Percentiles rank a stretch among this genome's conserved stretches.
Evolutionary conservation across 352 stramenopile species (phyloP).

Genomic region (Globisporangium parvum): DNA sequence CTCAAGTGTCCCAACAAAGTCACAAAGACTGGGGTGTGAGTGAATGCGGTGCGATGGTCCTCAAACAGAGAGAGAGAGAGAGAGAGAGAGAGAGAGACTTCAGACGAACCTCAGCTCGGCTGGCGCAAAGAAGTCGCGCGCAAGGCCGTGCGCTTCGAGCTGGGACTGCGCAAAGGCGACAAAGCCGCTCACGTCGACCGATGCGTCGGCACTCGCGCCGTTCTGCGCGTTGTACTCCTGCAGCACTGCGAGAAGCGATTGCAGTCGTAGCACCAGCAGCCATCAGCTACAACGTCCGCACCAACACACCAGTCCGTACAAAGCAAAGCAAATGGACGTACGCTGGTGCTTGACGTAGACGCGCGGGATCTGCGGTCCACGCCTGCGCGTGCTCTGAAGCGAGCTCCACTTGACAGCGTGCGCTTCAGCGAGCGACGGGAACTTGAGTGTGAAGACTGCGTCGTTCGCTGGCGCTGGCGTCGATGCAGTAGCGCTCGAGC

Average conservation of each 20-base stretch:
- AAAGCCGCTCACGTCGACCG: slow-evolving; percentile 31
- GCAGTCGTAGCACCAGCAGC: background rate
- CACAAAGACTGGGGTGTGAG: background rate
- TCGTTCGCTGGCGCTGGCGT: slow-evolving; percentile 23
- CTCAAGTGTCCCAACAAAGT: background rate
- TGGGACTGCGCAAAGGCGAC: slow-evolving; percentile 46
- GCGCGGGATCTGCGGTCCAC: slow-evolving; percentile 59
- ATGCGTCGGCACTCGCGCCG: slow-evolving; percentile 4
- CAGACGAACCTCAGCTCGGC: slow-evolving; percentile 40
- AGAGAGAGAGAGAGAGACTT: background rate
- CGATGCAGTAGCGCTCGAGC: slow-evolving; percentile 3
- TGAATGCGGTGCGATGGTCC: background rate
- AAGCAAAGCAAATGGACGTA: slow-evolving; percentile 19
- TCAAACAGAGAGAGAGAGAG: background rate
- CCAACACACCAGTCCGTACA: background rate
- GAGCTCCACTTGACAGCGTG: slow-evolving; percentile 51
- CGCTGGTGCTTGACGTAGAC: slow-evolving; percentile 78
- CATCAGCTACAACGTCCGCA: background rate
- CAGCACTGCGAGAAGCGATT: slow-evolving; percentile 45
- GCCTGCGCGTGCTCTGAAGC: slow-evolving; percentile 61
- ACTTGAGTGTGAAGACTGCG: slow-evolving; percentile 31
- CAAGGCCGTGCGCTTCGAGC: slow-evolving; percentile 52
- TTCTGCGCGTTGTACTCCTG: slow-evolving; percentile 42
- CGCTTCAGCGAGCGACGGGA: slow-evolving; percentile 46
- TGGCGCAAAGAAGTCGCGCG: slow-evolving; percentile 47